A percentile compares a stretch with the other conserved stretches of the same genome.
phyloP scores from a whole-genome alignment of 2,329 filamentous ascomycete genomes.

The Apiospora marii region DNA sequence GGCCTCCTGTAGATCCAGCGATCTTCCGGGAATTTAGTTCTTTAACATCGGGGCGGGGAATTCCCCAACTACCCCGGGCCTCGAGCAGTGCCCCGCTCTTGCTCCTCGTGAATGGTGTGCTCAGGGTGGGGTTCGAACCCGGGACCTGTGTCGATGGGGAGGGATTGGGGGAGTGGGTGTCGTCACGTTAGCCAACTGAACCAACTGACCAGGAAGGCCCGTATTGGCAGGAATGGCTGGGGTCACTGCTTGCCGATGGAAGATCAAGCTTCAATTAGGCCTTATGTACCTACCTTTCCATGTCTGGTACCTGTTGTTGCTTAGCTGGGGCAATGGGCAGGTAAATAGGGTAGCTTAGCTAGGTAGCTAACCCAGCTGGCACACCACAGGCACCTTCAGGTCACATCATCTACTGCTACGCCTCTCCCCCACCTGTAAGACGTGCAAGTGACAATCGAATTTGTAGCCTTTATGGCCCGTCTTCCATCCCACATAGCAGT shows the following conservation, averaged over 20 bases:
- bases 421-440: not conserved
- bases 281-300: not conserved
- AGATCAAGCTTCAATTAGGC: not conserved
- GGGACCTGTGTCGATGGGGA: not conserved
- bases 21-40: slow-evolving; percentile 17
- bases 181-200: slow-evolving; percentile 2
- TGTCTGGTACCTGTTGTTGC: not conserved
- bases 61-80: not conserved
- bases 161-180: not conserved
- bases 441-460: not conserved
- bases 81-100: not conserved
- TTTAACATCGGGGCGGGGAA: not conserved
- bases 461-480: not conserved
- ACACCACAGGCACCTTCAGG: not conserved
- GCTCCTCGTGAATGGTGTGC: not conserved
- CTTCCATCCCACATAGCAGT: not conserved
- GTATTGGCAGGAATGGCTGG: not conserved
- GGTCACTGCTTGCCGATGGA: not conserved
- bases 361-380: not conserved
- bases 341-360: not conserved
- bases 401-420: not conserved
- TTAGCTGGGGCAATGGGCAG: not conserved
- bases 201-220: not conserved
- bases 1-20: not conserved
- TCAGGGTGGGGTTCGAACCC: not conserved